Percentiles rank a stretch among this genome's conserved stretches.
Evolutionary conservation across 805 yeast species (phyloP).

Genomic region (Cephaloascus albidus): DNA sequence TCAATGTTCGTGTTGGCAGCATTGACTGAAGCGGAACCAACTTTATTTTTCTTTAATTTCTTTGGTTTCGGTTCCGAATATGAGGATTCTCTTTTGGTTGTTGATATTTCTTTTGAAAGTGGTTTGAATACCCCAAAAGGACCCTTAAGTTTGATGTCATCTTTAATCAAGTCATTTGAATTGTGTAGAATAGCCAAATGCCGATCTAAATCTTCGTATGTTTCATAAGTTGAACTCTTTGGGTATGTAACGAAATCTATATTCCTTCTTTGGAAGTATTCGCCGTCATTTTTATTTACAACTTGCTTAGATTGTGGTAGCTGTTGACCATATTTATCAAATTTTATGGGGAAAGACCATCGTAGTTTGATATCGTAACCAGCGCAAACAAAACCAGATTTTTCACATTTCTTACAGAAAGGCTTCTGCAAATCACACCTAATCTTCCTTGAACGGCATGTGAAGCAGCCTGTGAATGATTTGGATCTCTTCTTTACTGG

Average conservation of each 20-base stretch:
- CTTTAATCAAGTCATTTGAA: conserved; percentile 24
- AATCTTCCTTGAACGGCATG: conserved; percentile 73
- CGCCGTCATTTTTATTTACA: conserved; percentile 20
- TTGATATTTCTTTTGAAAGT: not conserved
- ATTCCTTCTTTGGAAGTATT: conserved; percentile 58
- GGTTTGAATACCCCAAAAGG: conserved; percentile 75
- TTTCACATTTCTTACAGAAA: conserved; percentile 58
- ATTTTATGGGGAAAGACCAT: conserved; percentile 58
- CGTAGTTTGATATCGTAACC: conserved; percentile 78
- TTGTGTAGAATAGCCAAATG: conserved; percentile 52
- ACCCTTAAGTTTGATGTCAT: conserved; percentile 49
- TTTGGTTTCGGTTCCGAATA: too few species aligned
- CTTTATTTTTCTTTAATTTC: not conserved
- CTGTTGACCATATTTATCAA: conserved; percentile 36
- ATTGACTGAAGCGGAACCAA: not conserved
- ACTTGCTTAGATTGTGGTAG: conserved; percentile 8
- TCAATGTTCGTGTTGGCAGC: not conserved
- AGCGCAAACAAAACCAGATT: conserved; percentile 60
- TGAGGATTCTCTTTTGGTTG: not conserved
- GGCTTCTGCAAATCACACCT: conserved; percentile 74
- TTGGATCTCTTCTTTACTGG: conserved; percentile 22
- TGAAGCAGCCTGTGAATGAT: conserved; percentile 83
- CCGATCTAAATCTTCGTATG: conserved; percentile 78
- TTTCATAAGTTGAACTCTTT: conserved; percentile 43
- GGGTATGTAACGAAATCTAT: conserved; percentile 71